These are phyloP conservation scores for Bryoerythrophyllum caledonicum DNA, from an alignment of 225 moss, liverwort and hornwort genomes.

Conservation along the genomic window DNA sequence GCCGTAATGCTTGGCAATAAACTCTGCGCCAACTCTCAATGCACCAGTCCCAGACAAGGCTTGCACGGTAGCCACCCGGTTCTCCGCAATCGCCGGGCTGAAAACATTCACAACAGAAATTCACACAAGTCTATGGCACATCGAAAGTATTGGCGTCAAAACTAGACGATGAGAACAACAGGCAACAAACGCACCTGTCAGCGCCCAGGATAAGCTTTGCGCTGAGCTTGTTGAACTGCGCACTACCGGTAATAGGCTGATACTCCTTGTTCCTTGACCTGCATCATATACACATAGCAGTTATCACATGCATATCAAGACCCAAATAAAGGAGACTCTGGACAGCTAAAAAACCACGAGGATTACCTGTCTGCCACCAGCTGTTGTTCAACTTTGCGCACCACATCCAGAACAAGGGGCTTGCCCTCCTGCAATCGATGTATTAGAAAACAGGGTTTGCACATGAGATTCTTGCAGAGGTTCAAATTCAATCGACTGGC, in stretches of 20 bases:
- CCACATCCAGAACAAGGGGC: conserved; percentile 88
- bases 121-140: neutral
- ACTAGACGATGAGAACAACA: neutral
- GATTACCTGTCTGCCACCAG: conserved; percentile 67
- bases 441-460: neutral
- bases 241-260: conserved; percentile 70
- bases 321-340: neutral
- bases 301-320: neutral
- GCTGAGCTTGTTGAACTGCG: conserved; percentile 78
- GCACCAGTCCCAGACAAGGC: conserved; percentile 87
- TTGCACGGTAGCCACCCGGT: conserved; percentile 84
- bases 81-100: conserved; percentile 72
- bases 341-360: conserved; percentile 9
- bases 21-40: conserved; percentile 85
- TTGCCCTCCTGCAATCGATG: conserved; percentile 67
- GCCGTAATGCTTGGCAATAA: conserved; percentile 67
- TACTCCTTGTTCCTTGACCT: conserved; percentile 90
- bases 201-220: conserved; percentile 80
- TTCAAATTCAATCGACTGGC: neutral
- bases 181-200: conserved; percentile 39
- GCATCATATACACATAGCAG: conserved; percentile 12
- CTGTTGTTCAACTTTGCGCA: conserved; percentile 74
- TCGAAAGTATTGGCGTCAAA: neutral
- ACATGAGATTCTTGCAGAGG: neutral
- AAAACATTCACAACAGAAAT: conserved; percentile 22